Conservation (phyloP, 2,329 filamentous ascomycete genomes). For the Botrytis sinoallii region DNA sequence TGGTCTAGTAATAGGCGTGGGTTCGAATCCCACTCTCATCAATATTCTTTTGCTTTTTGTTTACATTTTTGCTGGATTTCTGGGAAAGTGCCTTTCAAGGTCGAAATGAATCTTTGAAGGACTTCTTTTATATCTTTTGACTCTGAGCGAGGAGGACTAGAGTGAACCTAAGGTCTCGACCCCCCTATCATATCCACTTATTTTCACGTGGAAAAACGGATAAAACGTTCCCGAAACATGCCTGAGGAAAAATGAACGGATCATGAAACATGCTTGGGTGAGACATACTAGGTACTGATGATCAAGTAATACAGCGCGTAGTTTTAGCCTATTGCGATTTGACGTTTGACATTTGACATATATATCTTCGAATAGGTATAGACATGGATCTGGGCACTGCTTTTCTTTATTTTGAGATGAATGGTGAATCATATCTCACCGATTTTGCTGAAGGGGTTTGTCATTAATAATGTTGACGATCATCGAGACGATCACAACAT, state of each 20-base stretch:
- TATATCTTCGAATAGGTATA: background rate
- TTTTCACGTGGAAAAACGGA: background rate
- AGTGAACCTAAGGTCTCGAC: background rate
- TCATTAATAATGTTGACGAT: background rate
- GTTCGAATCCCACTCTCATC: slow-evolving; percentile 42
- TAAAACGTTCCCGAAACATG: background rate
- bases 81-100: background rate
- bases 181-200: background rate
- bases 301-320: background rate
- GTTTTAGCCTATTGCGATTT: background rate
- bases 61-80: background rate
- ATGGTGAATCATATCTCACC: background rate
- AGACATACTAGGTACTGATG: background rate
- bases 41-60: background rate
- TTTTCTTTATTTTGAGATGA: background rate
- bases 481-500: background rate
- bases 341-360: background rate
- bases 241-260: background rate
- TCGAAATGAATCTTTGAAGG: background rate
- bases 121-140: background rate
- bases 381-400: background rate
- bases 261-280: background rate
- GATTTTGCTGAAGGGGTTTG: no score
- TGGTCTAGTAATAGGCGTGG: slow-evolving; percentile 34
- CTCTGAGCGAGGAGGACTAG: background rate